Conservation (phyloP, 176 grass and related monocot species). For the Rhipidocladum racemiflorum region DNA sequence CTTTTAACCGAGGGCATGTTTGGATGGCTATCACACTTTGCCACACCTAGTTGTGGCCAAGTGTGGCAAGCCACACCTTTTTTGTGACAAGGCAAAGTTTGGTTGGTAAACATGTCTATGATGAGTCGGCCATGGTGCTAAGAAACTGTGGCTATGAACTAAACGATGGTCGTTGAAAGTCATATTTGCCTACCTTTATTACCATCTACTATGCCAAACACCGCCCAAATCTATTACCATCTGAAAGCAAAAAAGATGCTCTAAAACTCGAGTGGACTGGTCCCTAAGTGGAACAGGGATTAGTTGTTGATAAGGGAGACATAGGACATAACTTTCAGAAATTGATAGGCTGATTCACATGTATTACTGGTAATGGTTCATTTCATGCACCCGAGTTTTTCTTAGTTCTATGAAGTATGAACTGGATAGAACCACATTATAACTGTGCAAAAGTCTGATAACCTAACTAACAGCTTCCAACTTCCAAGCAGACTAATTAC, state of each 20-base stretch:
- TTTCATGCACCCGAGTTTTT: not conserved
- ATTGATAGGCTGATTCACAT: not conserved
- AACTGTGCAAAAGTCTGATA: not conserved
- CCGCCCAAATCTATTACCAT: not conserved
- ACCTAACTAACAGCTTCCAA: not conserved
- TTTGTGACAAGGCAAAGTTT: not conserved
- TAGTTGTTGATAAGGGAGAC: not conserved
- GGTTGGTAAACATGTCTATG: too few relatives aligned
- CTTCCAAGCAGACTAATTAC: not conserved
- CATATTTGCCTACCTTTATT: too few relatives aligned
- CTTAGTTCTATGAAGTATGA: not conserved
- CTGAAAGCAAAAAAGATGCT: not conserved
- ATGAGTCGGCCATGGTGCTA: too few relatives aligned
- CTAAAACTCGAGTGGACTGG: not conserved
- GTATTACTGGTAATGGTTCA: not conserved
- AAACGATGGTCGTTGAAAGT: too few relatives aligned
- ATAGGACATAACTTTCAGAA: not conserved
- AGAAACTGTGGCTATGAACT: too few relatives aligned
- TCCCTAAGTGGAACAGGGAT: not conserved
- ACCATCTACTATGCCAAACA: not conserved
- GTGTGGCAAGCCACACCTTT: not conserved
- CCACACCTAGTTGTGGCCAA: too few relatives aligned
- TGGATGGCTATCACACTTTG: not conserved
- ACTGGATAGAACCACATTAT: not conserved
- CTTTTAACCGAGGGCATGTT: not conserved